These are phyloP conservation scores for Tephrocybe sp. DNA, from an alignment of 768 basidiomycete species.

Conservation along the genomic window DNA sequence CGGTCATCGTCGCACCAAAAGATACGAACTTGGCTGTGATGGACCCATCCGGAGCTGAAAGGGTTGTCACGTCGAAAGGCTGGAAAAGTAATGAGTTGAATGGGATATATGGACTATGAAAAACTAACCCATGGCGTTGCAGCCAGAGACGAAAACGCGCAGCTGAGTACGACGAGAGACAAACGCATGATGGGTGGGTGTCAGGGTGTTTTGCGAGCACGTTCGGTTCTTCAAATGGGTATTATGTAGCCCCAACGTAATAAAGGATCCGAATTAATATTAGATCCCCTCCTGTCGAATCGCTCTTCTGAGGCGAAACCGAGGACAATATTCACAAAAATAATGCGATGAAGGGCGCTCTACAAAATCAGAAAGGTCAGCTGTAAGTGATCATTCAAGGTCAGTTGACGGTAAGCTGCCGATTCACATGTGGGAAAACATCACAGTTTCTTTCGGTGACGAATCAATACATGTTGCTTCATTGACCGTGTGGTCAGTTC, in stretches of 20 bases:
- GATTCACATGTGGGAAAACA: neutral
- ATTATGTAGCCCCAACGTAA: neutral
- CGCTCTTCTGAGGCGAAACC: neutral
- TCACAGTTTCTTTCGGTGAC: no score
- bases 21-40: conserved; percentile 57
- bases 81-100: conserved; percentile 11
- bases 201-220: neutral
- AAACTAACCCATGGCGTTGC: conserved; percentile 12
- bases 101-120: neutral
- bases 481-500: neutral
- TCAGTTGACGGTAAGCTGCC: neutral
- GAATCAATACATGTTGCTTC: no score
- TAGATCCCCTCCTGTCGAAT: no score
- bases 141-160: neutral
- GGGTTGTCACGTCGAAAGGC: conserved; percentile 47
- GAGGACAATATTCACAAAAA: no score
- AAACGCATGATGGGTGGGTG: neutral
- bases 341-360: no score
- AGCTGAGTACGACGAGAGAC: neutral
- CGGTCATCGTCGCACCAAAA: conserved; percentile 53
- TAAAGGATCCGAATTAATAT: neutral
- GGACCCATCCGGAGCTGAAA: conserved; percentile 53
- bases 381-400: no score
- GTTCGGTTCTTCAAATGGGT: no score
- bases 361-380: no score